Conservation (phyloP, 192 early-diverging fungal genomes). For the Backusella australiensis region DNA sequence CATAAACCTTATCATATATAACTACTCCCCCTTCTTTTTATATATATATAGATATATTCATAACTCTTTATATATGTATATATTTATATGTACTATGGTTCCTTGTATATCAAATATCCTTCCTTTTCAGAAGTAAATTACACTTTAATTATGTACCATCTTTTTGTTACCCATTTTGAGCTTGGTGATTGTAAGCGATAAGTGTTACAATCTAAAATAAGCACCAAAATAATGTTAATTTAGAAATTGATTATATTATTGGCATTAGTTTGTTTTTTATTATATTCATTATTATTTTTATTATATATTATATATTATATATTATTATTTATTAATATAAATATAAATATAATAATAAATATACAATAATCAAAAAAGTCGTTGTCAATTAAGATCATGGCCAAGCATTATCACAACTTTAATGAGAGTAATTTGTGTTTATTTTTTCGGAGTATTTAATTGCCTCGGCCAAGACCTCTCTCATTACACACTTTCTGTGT, state of each 20-base stretch:
- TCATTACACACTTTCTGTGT: neutral
- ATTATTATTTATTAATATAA: neutral
- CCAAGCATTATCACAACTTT: neutral
- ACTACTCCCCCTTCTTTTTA: neutral
- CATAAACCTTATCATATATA: neutral
- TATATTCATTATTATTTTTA: neutral
- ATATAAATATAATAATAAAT: neutral
- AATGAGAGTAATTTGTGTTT: neutral
- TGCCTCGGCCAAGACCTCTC: neutral
- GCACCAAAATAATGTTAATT: too few relatives aligned
- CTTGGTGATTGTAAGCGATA: neutral
- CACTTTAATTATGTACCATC: slow-evolving; percentile 3
- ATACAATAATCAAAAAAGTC: neutral
- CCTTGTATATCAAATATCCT: neutral
- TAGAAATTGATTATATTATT: neutral
- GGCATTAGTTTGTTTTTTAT: neutral
- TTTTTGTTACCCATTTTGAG: neutral
- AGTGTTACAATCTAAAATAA: neutral
- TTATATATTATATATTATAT: neutral
- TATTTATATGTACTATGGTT: neutral
- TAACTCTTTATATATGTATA: neutral
- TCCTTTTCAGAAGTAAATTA: neutral
- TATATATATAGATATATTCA: slow-evolving; percentile 2
- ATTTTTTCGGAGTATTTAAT: slow-evolving; percentile 2
- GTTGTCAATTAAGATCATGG: neutral